Base-by-base conservation (phyloP, 1,284 basidiomycete species). In the Apiotrichum domesticum region DNA sequence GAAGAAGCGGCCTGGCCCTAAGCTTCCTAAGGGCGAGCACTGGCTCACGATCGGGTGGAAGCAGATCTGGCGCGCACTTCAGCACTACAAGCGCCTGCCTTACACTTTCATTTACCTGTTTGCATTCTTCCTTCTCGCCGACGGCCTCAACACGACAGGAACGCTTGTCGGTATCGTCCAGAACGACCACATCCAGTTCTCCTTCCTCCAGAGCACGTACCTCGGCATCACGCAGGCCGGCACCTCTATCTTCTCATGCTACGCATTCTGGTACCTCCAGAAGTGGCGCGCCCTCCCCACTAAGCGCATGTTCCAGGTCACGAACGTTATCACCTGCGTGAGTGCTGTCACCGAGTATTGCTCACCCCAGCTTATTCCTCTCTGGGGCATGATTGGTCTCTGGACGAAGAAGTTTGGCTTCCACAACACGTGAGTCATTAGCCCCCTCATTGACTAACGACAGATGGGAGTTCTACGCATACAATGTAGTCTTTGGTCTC, bases 331-430 rank as follows among this genome's bases (percentile, higher is more conserved):
- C 9, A 88, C 87, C 4, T 89, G 35, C 21, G 47, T 49, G 35
- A 49, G 47, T 49, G 15, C 3, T 14, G 21, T 13, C 4, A 4
- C 21, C n/a, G 8, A 6, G 33, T 14, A 4, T 3, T 32, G 15
- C 37, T 42, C 15, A 41, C 29, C 1, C 9, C 11, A 50, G 49
- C 6, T 51, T 35, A 87, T 91, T 49, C 87, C 88, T 0, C 78
- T 88, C 3, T 91, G 89, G 89, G 89, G 89, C 34, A 86, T 90
- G 85, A 80, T 90, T 48, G 89, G 89, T 0, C 84, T 90, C 50
- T 90, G 87, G 85, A 90, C 88, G 0, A 65, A 77, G 11, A 85
- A 80, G 60, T 71, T 91, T 46, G 89, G 85, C 0, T 88, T 87
- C 73, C 87, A 88, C 70, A 87, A 87, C 62, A 81, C 70, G n/a